Conservation (phyloP, 2,329 filamentous ascomycete species). For the Trichoderma koningiopsis region DNA sequence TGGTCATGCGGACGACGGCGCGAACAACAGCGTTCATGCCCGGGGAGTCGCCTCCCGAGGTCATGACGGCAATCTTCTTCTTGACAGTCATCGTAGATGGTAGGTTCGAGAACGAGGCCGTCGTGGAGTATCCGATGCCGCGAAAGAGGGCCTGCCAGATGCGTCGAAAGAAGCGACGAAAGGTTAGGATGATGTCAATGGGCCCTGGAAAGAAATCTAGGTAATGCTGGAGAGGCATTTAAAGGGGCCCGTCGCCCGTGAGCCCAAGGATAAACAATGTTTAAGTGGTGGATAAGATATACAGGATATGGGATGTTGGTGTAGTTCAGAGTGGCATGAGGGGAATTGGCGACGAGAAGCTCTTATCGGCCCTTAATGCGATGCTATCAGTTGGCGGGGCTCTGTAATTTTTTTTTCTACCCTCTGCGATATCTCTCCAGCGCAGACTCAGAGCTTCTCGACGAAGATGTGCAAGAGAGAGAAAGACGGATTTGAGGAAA, state of each 20-base stretch:
- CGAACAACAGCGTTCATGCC: slow-evolving; percentile 93
- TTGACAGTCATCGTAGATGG: slow-evolving; percentile 48
- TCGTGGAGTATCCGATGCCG: slow-evolving; percentile 12
- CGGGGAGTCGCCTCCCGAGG: slow-evolving; percentile 89
- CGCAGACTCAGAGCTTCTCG: not conserved
- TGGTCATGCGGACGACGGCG: slow-evolving; percentile 87
- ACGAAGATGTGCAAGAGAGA: not conserved
- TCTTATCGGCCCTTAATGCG: slow-evolving; percentile 25
- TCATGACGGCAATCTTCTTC: slow-evolving; percentile 86
- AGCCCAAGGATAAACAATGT: slow-evolving; percentile 17
- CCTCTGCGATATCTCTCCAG: not conserved
- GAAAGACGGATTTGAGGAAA: not conserved
- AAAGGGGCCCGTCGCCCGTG: slow-evolving; percentile 26
- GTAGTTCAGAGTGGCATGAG: slow-evolving; percentile 19
- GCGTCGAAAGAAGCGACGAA: slow-evolving; percentile 35
- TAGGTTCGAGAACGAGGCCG: slow-evolving; percentile 26
- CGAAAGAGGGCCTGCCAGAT: slow-evolving; percentile 34
- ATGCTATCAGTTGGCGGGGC: slow-evolving; percentile 27
- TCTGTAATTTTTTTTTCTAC: slow-evolving; percentile 16
- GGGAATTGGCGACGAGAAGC: slow-evolving; percentile 25
- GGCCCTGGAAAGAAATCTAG: slow-evolving; percentile 37
- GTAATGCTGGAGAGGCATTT: slow-evolving; percentile 34
- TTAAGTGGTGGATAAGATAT: slow-evolving; percentile 5
- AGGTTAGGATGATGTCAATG: slow-evolving; percentile 36
- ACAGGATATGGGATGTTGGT: slow-evolving; percentile 12